Evolutionary conservation across 2,329 filamentous ascomycete species (phyloP), one percentile per base, ranked within the genome.

Genomic region (Alternaria sp.): DNA sequence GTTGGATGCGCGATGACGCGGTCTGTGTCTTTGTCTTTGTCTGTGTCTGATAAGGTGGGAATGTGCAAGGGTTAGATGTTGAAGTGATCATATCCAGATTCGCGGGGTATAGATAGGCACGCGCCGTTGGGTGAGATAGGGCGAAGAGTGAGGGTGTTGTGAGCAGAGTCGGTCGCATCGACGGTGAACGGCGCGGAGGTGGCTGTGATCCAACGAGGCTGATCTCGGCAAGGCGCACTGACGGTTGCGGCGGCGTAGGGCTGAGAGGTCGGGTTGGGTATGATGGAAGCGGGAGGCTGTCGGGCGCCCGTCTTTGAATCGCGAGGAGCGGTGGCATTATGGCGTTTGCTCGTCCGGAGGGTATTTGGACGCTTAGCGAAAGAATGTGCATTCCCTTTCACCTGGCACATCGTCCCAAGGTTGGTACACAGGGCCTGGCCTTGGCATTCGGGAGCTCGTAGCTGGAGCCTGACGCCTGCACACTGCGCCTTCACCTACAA

Each of bases 21-120:
- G 70, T 63, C 44, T 59, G 57, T 62, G 55, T 66, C 67, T 60
- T 60, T 46, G 66, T 68, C 44, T 59, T 56, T 62, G 55, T 66
- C 67, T 60, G 59, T 46, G 66, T 68, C 59, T 72, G 68, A 49
- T 66, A 65, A 62, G 59, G 71, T 61, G 66, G 61, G 55, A 55
- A 66, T 60, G 69, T 64, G 69, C 54, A 49, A 69, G 66, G 52
- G 68, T 54, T 65, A 58, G 68, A 61, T 68, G 62, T 72, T 75
- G 73, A 65, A 74, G 72, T 66, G 70, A 70, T 74, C 77, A 79
- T 79, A 63, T 77, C 77, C 75, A 77, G 73, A 63, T 64, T 61
- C 45, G 67, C 59, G 54, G 67, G 54, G 63, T 71, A 71, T 61
- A 67, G 69, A 69, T 69, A 65, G 68, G 69, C 65, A 63, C 65